Conservation (phyloP, 1,284 basidiomycete genomes). For the Meripilus lineatus region DNA sequence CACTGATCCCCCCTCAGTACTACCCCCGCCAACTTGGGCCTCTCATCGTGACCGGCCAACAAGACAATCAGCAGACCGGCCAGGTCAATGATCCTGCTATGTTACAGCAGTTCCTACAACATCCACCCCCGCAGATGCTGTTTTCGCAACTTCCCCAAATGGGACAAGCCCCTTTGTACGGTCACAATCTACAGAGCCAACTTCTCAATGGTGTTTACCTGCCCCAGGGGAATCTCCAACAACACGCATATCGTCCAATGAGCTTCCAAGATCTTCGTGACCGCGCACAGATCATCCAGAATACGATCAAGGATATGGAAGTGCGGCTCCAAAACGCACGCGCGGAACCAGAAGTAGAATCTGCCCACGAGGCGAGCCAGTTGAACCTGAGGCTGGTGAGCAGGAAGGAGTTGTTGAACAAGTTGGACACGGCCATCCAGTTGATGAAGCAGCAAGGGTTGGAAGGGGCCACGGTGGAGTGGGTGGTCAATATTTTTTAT, state of each 20-base stretch:
- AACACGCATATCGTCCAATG: neutral
- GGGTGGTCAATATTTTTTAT: no score
- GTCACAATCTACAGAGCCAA: neutral
- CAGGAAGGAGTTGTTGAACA: neutral
- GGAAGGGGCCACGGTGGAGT: no score
- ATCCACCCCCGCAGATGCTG: conserved; percentile 16
- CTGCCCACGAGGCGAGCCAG: neutral
- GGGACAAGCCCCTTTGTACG: neutral
- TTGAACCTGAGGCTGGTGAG: neutral
- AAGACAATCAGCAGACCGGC: conserved; percentile 7
- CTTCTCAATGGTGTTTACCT: neutral
- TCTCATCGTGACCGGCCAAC: conserved; percentile 8
- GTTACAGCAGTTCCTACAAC: conserved; percentile 6
- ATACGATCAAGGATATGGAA: neutral
- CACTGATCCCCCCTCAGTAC: neutral
- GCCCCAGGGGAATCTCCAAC: neutral
- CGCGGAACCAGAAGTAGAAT: no score
- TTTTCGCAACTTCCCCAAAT: neutral
- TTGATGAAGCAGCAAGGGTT: neutral
- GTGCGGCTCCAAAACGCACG: neutral
- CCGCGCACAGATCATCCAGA: neutral
- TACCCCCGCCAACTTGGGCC: conserved; percentile 7
- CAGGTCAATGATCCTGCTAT: conserved; percentile 1
- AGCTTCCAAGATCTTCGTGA: neutral
- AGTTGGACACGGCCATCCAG: neutral